Base-by-base conservation (phyloP, 257 asterid species). In the Thymus quinquecostatus region DNA sequence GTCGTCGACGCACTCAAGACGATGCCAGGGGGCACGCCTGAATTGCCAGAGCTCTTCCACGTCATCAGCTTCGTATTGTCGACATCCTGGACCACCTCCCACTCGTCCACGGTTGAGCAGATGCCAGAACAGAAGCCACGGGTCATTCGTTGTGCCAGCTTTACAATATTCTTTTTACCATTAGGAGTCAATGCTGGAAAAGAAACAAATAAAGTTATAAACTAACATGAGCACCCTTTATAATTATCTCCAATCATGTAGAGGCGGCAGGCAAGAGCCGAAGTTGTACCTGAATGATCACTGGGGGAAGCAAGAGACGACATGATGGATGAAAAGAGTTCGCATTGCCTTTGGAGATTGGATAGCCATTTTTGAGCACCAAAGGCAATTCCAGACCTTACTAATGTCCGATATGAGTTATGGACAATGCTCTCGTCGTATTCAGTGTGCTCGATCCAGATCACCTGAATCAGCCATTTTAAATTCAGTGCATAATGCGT, bases 281-380 rank as follows among this genome's bases (percentile, higher is more conserved):
- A 70, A 11, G 9, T 7, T 56, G 27, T 13, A 93, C 97, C 97
- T 80, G 90, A 48, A 43, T 77, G 78, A 61, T 86, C 91, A 58
- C 83, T 84, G 30, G 64, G 48, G 2, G 88, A 75, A 49, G 85
- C 53, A 10, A 83, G 28, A 48, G 96, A 81, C 65, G 90, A 73
- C 84, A 75, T 69, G 68, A 87, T 61, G 12, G 71, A 59, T 6
- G 87, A 77, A 51, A 78, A 78, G 55, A 82, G 87, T 72, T 89
- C 87, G 30, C 96, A 86, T 73, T 89, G 95, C 70, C 82, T 77
- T 71, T 83, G 90, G 4, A 94, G 87, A 72, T 83, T 77, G 71
- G 89, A 74, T 8, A 94, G 73, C 97, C 97, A 94, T 76, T 82
- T 85, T 60, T 81, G 90, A 10, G 99, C 97, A 40, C 99, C 99